Evolutionary conservation across 129 eudicot species (phyloP).

Genomic region (Escallonia herrerae): DNA sequence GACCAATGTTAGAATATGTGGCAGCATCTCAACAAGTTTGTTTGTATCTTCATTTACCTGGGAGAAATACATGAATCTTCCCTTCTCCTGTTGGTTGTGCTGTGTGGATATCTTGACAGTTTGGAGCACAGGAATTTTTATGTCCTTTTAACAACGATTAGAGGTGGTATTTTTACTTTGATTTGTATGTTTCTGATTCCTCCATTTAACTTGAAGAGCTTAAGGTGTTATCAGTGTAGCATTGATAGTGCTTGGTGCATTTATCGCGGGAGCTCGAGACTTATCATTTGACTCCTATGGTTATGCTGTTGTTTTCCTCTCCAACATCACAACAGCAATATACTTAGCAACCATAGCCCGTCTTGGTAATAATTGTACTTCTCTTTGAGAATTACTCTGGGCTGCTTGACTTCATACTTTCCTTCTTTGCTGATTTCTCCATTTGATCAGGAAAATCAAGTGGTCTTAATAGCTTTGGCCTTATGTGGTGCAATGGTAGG

Average conservation of each 20-base stretch:
- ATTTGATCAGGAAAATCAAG: conserved; percentile 70
- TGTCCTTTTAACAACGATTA: background rate
- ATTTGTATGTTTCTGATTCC: conserved; percentile 10
- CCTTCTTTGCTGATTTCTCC: conserved; percentile 7
- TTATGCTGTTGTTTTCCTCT: conserved; percentile 65
- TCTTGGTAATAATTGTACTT: conserved; percentile 36
- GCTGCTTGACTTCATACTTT: conserved; percentile 9
- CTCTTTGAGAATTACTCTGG: background rate
- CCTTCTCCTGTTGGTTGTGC: too few species aligned
- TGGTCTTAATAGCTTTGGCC: conserved; percentile 96
- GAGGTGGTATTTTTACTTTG: background rate
- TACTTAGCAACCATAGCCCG: conserved; percentile 97
- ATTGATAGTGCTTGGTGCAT: conserved; percentile 86
- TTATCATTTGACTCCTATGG: conserved; percentile 88
- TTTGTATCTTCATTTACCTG: too few species aligned
- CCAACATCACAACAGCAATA: conserved; percentile 90
- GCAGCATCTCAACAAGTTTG: too few species aligned
- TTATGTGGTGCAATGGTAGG: conserved; percentile 99
- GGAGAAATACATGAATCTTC: too few species aligned
- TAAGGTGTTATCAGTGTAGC: conserved; percentile 80
- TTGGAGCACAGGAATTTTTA: background rate
- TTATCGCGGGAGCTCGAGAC: conserved; percentile 96
- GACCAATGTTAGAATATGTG: too few species aligned
- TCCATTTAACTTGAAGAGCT: conserved; percentile 16
- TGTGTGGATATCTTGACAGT: background rate